Evolutionary conservation across 2,329 filamentous ascomycete species (phyloP).

Genomic region (Clarireedia hainanense): DNA sequence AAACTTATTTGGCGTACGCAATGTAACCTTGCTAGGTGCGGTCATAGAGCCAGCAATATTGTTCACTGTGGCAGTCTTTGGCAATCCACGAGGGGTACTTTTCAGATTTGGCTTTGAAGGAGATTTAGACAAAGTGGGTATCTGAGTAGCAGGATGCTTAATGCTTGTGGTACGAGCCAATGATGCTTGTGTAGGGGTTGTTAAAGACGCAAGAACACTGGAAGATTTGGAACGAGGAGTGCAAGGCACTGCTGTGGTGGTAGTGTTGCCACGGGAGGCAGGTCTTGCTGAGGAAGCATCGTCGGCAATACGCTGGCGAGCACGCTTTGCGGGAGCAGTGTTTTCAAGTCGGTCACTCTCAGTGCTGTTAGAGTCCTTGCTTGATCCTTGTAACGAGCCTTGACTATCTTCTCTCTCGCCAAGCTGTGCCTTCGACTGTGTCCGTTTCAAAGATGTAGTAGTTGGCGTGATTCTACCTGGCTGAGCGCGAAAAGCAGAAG

Average conservation of each 20-base stretch:
- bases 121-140: slow-evolving; percentile 42
- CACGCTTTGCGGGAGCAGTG: slow-evolving; percentile 55
- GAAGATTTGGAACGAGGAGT: slow-evolving; percentile 38
- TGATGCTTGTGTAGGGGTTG: slow-evolving; percentile 74
- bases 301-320: slow-evolving; percentile 58
- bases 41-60: slow-evolving; percentile 31
- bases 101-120: slow-evolving; percentile 41
- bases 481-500: slow-evolving; percentile 65
- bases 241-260: slow-evolving; percentile 32
- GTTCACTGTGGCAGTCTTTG: slow-evolving; percentile 46
- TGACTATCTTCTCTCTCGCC: slow-evolving; percentile 40
- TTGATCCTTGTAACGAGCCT: neutral
- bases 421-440: slow-evolving; percentile 55
- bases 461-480: slow-evolving; percentile 45
- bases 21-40: slow-evolving; percentile 17
- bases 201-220: slow-evolving; percentile 46
- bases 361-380: slow-evolving; percentile 1
- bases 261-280: slow-evolving; percentile 38
- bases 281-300: slow-evolving; percentile 62
- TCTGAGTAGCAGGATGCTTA: slow-evolving; percentile 43
- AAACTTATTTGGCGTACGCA: slow-evolving; percentile 23
- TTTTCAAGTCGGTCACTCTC: slow-evolving; percentile 24
- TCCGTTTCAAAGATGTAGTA: slow-evolving; percentile 39
- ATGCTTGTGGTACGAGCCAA: slow-evolving; percentile 51
- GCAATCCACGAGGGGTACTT: slow-evolving; percentile 40